A percentile compares a stretch with the other conserved stretches of the same genome.
These are phyloP conservation scores for Beta corolliflora DNA, from an alignment of 179 eudicot genomes.

Conservation along the genomic window DNA sequence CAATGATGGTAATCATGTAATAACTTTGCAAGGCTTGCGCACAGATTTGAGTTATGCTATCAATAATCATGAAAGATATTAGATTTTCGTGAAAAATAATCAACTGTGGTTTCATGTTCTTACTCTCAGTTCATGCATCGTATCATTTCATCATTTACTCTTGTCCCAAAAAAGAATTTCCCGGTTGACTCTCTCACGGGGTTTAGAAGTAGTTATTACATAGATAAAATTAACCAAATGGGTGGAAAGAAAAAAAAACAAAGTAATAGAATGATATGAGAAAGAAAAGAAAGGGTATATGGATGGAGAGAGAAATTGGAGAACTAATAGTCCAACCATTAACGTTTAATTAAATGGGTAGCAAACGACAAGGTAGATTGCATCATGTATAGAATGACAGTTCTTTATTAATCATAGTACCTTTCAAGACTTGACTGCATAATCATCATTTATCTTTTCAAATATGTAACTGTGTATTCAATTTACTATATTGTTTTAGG, in stretches of 20 bases:
- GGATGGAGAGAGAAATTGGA: not conserved
- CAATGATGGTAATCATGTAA: not conserved
- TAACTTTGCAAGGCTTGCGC: not conserved
- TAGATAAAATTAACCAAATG: not conserved
- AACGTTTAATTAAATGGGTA: not conserved
- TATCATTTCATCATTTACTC: not conserved
- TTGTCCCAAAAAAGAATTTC: not conserved
- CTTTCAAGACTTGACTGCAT: not conserved
- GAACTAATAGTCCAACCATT: not conserved
- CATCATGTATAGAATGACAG: not conserved
- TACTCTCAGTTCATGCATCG: not conserved
- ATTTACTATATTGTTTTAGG: constrained; percentile 39
- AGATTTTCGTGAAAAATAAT: not conserved
- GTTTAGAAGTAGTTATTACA: not conserved
- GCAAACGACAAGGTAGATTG: not conserved
- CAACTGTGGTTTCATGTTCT: not conserved
- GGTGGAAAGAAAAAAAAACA: not conserved
- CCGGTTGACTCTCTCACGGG: not conserved
- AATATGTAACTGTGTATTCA: not conserved
- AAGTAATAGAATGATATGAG: not conserved
- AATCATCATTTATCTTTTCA: not conserved
- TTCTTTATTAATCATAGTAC: not conserved
- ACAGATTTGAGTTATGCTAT: not conserved
- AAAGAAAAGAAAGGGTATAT: not conserved
- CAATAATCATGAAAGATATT: not conserved